Conservation (phyloP, 805 yeast genomes). For the Ogataea siamensis region DNA sequence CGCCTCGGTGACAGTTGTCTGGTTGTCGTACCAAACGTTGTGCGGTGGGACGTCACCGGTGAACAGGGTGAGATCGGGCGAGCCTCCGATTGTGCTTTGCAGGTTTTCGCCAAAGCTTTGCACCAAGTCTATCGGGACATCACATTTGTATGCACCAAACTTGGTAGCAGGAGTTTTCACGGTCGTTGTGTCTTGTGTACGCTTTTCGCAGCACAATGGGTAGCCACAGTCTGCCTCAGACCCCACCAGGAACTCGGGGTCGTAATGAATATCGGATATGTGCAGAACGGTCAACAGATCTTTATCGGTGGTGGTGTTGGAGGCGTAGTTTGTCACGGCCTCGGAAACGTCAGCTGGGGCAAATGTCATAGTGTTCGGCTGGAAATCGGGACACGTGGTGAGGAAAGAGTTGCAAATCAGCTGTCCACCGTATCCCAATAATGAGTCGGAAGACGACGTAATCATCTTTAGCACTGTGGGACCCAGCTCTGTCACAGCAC, state of each 20-base stretch:
- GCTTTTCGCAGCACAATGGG: constrained; percentile 3
- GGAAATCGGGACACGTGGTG: constrained; percentile 2
- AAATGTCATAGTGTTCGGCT: constrained; percentile 2
- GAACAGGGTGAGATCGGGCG: constrained; percentile 2
- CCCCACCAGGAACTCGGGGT: not conserved
- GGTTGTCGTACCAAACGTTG: constrained; percentile 5
- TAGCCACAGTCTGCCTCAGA: constrained; percentile 4
- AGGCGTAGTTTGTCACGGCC: not conserved
- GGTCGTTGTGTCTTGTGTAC: constrained; percentile 1
- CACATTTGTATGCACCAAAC: constrained; percentile 2
- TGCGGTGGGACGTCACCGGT: constrained; percentile 4
- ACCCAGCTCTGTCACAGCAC: not conserved
- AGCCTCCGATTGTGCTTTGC: constrained; percentile 1
- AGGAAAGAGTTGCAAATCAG: constrained; percentile 2
- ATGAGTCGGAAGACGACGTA: constrained; percentile 1
- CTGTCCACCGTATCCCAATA: constrained; percentile 1
- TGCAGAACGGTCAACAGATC: not conserved
- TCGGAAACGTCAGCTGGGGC: not conserved
- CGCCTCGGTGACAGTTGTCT: constrained; percentile 1
- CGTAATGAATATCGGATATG: constrained; percentile 4
- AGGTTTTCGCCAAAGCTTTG: constrained; percentile 2
- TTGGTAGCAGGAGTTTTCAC: constrained; percentile 2
- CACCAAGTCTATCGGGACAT: constrained; percentile 1
- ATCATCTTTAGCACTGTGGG: constrained; percentile 1
- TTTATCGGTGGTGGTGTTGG: not conserved